Conservation (phyloP, 257 asterid genomes). For the Anisodus tanguticus region DNA sequence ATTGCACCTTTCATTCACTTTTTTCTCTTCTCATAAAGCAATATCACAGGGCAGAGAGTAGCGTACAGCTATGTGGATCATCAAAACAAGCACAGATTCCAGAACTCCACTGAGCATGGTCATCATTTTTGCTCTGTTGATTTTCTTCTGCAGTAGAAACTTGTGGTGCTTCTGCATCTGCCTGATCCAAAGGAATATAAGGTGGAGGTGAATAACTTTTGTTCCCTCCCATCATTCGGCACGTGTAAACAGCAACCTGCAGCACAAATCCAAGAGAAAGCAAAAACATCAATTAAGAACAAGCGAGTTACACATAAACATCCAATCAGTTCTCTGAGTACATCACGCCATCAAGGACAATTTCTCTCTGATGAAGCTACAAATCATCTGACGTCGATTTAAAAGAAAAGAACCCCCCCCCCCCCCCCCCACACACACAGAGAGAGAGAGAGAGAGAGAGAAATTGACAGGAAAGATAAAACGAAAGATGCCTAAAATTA, state of each 20-base stretch:
- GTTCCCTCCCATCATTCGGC: slow-evolving; percentile 49
- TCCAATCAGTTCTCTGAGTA: slow-evolving; percentile 16
- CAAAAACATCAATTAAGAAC: neutral
- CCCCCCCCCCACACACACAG: neutral
- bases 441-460: too few relatives aligned
- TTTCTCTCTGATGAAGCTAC: neutral
- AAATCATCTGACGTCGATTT: neutral
- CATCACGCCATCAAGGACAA: neutral
- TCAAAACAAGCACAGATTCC: slow-evolving; percentile 98
- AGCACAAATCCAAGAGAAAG: slow-evolving; percentile 6
- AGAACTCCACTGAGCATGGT: slow-evolving; percentile 77
- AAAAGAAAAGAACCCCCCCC: neutral
- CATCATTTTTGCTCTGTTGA: slow-evolving; percentile 41
- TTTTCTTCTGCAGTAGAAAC: slow-evolving; percentile 42
- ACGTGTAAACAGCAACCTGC: slow-evolving; percentile 13
- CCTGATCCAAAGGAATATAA: slow-evolving; percentile 72
- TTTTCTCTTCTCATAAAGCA: slow-evolving; percentile 64
- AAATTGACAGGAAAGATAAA: slow-evolving; percentile 8
- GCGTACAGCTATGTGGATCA: slow-evolving; percentile 94
- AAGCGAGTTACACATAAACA: neutral
- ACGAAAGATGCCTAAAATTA: neutral
- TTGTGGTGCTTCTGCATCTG: slow-evolving; percentile 56
- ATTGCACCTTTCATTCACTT: slow-evolving; percentile 59
- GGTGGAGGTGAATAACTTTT: slow-evolving; percentile 74
- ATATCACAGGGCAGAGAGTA: slow-evolving; percentile 63